phyloP scores from a whole-genome alignment of 768 basidiomycete genomes.

The Naematelia encephala region DNA sequence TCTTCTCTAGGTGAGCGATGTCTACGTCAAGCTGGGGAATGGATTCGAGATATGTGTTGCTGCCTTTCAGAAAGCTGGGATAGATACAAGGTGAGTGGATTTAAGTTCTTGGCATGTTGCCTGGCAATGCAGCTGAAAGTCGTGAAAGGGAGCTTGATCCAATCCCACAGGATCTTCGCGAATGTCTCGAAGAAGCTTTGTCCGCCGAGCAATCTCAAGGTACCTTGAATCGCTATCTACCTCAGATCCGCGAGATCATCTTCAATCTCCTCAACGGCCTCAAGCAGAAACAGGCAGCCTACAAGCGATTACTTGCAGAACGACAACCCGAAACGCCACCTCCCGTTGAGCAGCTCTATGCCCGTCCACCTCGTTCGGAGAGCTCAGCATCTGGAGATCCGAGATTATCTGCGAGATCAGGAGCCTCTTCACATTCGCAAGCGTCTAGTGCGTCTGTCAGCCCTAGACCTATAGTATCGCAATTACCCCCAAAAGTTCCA shows the following conservation, averaged over 20 bases:
- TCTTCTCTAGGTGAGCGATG: slow-evolving; percentile 73
- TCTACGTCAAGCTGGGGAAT: slow-evolving; percentile 93
- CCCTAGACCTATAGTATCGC: background rate
- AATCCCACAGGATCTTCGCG: slow-evolving; percentile 84
- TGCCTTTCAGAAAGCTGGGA: slow-evolving; percentile 77
- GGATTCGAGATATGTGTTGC: slow-evolving; percentile 93
- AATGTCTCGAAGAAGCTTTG: slow-evolving; percentile 82
- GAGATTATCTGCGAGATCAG: background rate
- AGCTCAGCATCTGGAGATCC: background rate
- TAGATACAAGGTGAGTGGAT: slow-evolving; percentile 79
- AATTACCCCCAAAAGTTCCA: slow-evolving; percentile 20
- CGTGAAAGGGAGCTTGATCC: slow-evolving; percentile 81
- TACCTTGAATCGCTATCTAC: slow-evolving; percentile 83
- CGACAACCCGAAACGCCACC: background rate
- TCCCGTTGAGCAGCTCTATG: background rate
- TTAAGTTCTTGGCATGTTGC: background rate
- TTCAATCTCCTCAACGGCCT: slow-evolving; percentile 88
- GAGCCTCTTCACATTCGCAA: background rate
- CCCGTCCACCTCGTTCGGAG: too few species aligned
- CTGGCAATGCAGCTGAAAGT: slow-evolving; percentile 3
- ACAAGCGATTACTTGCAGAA: slow-evolving; percentile 60
- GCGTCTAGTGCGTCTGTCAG: background rate
- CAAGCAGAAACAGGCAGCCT: slow-evolving; percentile 84
- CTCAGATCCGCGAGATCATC: slow-evolving; percentile 85
- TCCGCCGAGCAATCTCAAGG: slow-evolving; percentile 82